Evolutionary conservation across 345 rosid genomes (phyloP).

Genomic region (Pistacia atlantica): DNA sequence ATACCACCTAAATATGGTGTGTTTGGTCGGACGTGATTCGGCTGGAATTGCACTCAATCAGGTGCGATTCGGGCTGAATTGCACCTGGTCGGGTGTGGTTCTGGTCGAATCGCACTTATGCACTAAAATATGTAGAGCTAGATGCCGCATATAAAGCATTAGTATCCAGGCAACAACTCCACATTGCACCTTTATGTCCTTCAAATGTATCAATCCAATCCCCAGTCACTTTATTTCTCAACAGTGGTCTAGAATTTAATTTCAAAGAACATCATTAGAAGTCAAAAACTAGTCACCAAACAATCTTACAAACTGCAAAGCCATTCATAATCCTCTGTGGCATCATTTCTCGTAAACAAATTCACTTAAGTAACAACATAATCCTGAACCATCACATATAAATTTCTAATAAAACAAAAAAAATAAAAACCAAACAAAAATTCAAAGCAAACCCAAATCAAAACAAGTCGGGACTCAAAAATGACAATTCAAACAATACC

Average conservation of each 20-base stretch:
- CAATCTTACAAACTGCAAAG: neutral
- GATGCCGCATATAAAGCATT: slow-evolving; percentile 92
- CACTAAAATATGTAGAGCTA: slow-evolving; percentile 95
- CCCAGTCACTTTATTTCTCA: slow-evolving; percentile 99
- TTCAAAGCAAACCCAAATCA: neutral
- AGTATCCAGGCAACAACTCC: slow-evolving; percentile 92
- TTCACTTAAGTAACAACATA: neutral
- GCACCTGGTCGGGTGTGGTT: too few species aligned
- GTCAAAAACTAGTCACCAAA: neutral
- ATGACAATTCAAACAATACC: neutral
- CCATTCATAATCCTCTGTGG: neutral
- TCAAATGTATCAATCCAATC: slow-evolving; percentile 99
- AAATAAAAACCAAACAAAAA: too few species aligned
- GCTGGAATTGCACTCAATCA: too few species aligned
- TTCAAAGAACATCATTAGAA: slow-evolving; percentile 14
- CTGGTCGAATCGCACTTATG: slow-evolving; percentile 42
- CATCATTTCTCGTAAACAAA: neutral
- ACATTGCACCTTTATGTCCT: slow-evolving; percentile 98
- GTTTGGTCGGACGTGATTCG: too few species aligned
- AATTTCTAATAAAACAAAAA: too few species aligned
- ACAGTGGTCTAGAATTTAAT: slow-evolving; percentile 91
- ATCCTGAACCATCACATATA: too few species aligned
- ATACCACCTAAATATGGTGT: too few species aligned
- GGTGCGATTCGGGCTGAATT: too few species aligned
- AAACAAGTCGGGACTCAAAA: neutral